phyloP scores from a whole-genome alignment of 2,329 filamentous ascomycete genomes.

The Orbilia brochopaga region DNA sequence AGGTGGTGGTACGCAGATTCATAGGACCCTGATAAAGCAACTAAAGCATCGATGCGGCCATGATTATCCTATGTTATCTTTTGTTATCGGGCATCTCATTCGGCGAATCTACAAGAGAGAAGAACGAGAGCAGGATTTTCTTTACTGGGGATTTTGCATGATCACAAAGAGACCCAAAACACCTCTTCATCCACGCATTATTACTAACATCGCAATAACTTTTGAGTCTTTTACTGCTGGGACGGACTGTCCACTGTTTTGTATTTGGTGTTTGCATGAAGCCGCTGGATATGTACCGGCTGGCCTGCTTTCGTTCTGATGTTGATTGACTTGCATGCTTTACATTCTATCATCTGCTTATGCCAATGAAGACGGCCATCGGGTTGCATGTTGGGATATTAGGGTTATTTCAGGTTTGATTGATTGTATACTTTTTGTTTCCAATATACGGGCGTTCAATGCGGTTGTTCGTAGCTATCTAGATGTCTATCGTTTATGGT shows the following conservation, averaged over 20 bases:
- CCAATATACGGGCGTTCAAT: constrained; percentile 7
- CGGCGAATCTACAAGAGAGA: not conserved
- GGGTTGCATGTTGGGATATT: constrained; percentile 7
- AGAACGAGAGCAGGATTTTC: not conserved
- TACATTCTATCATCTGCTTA: not conserved
- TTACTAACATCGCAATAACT: not conserved
- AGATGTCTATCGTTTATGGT: not conserved
- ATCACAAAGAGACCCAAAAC: not conserved
- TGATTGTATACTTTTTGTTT: not conserved
- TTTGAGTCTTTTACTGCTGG: not conserved
- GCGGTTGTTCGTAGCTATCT: not conserved
- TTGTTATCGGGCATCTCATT: not conserved
- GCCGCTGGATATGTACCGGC: not conserved
- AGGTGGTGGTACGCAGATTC: too few relatives aligned
- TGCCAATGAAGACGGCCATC: not conserved
- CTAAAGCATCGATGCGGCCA: not conserved
- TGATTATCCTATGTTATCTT: not conserved
- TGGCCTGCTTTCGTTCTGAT: not conserved
- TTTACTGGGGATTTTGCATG: not conserved
- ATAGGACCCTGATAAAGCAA: not conserved
- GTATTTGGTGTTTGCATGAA: not conserved
- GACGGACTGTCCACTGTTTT: not conserved
- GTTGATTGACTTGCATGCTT: not conserved
- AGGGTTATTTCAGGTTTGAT: not conserved
- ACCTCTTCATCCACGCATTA: not conserved